Percentiles rank a stretch among this genome's conserved stretches.
These are phyloP conservation scores for Tripidium arundinaceum DNA, from an alignment of 202 grass and related monocot genomes.

Conservation along the genomic window DNA sequence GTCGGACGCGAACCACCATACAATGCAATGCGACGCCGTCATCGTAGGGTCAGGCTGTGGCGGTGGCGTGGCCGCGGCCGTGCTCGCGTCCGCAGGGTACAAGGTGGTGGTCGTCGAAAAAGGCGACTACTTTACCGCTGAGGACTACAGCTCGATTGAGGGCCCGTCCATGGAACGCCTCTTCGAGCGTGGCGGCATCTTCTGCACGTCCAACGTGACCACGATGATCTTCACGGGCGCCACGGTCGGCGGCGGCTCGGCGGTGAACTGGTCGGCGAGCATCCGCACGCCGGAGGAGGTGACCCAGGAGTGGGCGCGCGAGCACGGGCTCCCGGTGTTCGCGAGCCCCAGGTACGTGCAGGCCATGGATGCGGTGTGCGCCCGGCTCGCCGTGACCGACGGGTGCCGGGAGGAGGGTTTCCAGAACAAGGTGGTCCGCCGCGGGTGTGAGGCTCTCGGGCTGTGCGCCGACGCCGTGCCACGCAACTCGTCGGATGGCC, in stretches of 20 bases:
- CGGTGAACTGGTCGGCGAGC: conserved; percentile 83
- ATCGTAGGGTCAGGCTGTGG: conserved; percentile 46
- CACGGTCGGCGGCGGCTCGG: conserved; percentile 64
- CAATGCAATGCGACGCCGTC: conserved; percentile 60
- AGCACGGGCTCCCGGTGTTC: conserved; percentile 55
- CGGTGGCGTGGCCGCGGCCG: too few relatives aligned
- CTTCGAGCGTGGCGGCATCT: too few relatives aligned
- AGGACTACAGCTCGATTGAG: too few relatives aligned
- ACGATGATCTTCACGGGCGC: conserved; percentile 30
- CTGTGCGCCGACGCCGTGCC: conserved; percentile 52
- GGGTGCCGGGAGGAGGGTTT: conserved; percentile 63
- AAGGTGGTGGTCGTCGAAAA: too few relatives aligned
- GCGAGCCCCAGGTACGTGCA: conserved; percentile 18
- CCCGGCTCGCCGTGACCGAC: conserved; percentile 53
- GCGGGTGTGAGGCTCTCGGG: conserved; percentile 65
- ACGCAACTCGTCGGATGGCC: conserved; percentile 64
- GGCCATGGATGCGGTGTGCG: conserved; percentile 72
- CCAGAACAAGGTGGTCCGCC: conserved; percentile 71
- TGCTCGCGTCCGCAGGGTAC: too few relatives aligned
- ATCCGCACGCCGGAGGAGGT: conserved; percentile 58
- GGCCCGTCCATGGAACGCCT: too few relatives aligned
- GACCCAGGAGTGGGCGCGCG: conserved; percentile 52
- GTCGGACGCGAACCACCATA: conserved; percentile 17
- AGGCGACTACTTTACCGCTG: too few relatives aligned
- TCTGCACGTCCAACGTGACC: too few relatives aligned